phyloP scores from a whole-genome alignment of 139 green algal genomes.

The Haematococcus lacustris region DNA sequence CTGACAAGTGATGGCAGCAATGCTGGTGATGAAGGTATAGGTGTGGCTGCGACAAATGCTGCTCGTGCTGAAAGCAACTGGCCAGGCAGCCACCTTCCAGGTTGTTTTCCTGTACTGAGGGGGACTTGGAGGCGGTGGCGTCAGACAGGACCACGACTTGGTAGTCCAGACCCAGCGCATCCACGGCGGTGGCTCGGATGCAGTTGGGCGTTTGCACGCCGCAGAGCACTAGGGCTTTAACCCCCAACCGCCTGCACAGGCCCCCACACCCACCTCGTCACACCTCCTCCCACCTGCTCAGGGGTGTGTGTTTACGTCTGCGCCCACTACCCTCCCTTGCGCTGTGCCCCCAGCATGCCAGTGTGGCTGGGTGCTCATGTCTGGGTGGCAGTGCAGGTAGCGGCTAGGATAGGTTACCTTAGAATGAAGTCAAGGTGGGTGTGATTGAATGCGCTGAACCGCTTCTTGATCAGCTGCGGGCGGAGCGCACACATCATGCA shows the following conservation, averaged over 20 bases:
- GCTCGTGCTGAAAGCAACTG: too few relatives aligned
- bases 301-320: too few relatives aligned
- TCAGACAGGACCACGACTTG: constrained; percentile 47
- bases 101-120: constrained; percentile 48
- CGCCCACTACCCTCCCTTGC: too few relatives aligned
- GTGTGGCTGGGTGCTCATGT: background rate
- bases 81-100: constrained; percentile 40
- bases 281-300: too few relatives aligned
- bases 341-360: too few relatives aligned
- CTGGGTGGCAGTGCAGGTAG: too few relatives aligned
- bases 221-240: constrained; percentile 19
- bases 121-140: constrained; percentile 46
- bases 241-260: constrained; percentile 16
- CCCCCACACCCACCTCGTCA: too few relatives aligned
- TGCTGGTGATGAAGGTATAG: too few relatives aligned
- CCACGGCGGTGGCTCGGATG: constrained; percentile 64
- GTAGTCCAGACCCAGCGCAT: constrained; percentile 65
- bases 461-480: constrained; percentile 69
- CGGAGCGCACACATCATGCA: too few relatives aligned
- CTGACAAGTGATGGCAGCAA: too few relatives aligned
- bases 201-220: constrained; percentile 78
- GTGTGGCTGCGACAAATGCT: too few relatives aligned
- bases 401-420: too few relatives aligned
- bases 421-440: constrained; percentile 61
- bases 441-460: constrained; percentile 56